phyloP scores from a whole-genome alignment of 2,329 filamentous ascomycete genomes.

The Pseudogymnoascus sp. region DNA sequence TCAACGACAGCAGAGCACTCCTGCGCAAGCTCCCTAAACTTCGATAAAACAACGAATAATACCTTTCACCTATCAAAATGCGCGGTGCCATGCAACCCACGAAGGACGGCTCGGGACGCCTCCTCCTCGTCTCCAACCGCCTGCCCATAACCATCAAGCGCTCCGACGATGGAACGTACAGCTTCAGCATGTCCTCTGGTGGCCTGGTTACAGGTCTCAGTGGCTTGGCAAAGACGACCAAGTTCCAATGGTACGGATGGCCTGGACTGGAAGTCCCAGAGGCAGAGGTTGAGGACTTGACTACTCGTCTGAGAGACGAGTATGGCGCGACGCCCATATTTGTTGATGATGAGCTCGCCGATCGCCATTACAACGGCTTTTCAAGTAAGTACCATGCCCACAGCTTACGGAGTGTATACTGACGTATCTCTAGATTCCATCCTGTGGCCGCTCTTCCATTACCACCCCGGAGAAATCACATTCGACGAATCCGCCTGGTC shows the following conservation, averaged over 20 bases:
- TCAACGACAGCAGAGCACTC: neutral
- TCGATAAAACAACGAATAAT: neutral
- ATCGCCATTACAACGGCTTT: conserved; percentile 96
- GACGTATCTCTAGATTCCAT: conserved; percentile 62
- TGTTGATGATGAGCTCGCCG: conserved; percentile 84
- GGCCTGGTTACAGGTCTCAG: conserved; percentile 90
- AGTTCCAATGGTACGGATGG: conserved; percentile 98
- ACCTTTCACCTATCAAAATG: neutral
- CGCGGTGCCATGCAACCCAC: neutral
- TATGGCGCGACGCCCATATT: conserved; percentile 89
- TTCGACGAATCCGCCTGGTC: conserved; percentile 94
- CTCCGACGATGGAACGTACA: conserved; percentile 81
- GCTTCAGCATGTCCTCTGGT: conserved; percentile 93
- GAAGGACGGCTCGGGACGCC: conserved; percentile 28
- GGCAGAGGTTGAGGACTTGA: conserved; percentile 65
- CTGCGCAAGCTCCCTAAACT: neutral
- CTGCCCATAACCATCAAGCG: conserved; percentile 95
- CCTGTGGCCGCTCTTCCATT: conserved; percentile 97
- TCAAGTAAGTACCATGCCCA: conserved; percentile 57
- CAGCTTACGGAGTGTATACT: neutral
- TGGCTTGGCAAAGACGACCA: conserved; percentile 83
- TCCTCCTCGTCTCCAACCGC: conserved; percentile 88
- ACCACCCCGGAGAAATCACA: conserved; percentile 95
- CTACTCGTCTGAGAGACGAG: conserved; percentile 71
- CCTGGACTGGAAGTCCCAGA: conserved; percentile 87